Percentiles rank a stretch among this genome's conserved stretches.
Conservation (phyloP, 305 asterid genomes). For the Solanum hybrid region DNA sequence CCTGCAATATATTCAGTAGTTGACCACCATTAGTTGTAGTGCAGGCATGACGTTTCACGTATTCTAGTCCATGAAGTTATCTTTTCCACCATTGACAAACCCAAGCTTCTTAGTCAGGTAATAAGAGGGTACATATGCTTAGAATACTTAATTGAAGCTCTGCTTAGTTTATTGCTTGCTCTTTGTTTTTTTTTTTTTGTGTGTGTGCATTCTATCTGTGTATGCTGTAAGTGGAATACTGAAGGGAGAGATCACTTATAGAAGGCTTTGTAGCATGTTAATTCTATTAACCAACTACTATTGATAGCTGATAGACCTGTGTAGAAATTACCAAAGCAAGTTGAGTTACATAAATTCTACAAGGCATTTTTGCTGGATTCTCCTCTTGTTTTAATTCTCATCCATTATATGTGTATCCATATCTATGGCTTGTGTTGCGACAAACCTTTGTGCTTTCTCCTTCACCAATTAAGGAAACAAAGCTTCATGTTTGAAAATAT, state of each 20-base stretch:
- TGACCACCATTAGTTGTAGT: conserved; percentile 12
- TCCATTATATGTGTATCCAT: not conserved
- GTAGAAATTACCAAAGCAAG: not conserved
- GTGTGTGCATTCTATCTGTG: not conserved
- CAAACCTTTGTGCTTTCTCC: not conserved
- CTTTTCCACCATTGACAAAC: conserved; percentile 85
- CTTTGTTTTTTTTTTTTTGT: not conserved
- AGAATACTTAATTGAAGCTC: not conserved
- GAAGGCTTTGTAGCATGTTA: not conserved
- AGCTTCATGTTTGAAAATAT: not conserved
- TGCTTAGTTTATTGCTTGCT: not conserved
- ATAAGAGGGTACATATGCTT: not conserved
- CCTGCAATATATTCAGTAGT: conserved; percentile 1
- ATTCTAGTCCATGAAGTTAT: conserved; percentile 67
- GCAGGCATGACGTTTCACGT: conserved; percentile 57
- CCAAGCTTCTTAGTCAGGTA: conserved; percentile 96
- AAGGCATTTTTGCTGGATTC: not conserved
- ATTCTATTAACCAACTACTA: not conserved
- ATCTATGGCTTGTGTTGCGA: not conserved
- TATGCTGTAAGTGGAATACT: not conserved
- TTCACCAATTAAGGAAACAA: not conserved
- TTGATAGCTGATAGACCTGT: not conserved
- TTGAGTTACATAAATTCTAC: not conserved
- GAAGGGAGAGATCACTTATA: not conserved
- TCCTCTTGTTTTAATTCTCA: not conserved